Evolutionary conservation across 2,329 filamentous ascomycete genomes (phyloP), one percentile per base, ranked within the genome.

Genomic region (Leptosphaerulina australis): DNA sequence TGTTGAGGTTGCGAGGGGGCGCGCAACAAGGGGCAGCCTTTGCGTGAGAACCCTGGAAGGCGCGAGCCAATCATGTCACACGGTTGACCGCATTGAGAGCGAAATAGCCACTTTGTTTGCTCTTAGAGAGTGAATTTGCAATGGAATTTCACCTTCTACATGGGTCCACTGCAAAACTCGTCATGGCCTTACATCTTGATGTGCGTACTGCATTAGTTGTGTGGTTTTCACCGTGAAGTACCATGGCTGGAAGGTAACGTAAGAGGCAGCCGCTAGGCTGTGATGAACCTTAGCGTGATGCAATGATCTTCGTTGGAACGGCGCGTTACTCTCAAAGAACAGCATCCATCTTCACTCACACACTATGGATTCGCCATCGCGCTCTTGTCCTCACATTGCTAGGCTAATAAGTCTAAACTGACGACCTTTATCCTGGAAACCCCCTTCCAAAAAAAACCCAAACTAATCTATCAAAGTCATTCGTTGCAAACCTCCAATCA

Each of bases 1-100:
- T 55, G 48, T 55, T 54, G 51, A 45, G 46, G 50, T 53, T 55
- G 53, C 43, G 54, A 56, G 50, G 39, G 55, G 45, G 54, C 33
- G 45, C 46, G 24, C 35, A 31, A 50, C 56, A 56, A 56, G 51
- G 56, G 47, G 17, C 37, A 41, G 38, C 47, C 43, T 44, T 51
- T 43, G 28, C 44, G 21, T 28, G 18, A 9, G 20, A 44, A 41
- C 26, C 38, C 38, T 34, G 38, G 33, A 30, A 24, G 10, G 30
- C n/a, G 11, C 31, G 25, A 14, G 29, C 50, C 50, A 53, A 53
- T 53, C 50, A 53, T 6, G 20, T 20, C 11, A n/a, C 34, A 30
- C 17, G 29, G 34, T 15, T 36, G 17, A 37, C 49, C 40, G 47
- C 47, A 39, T 50, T 40, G 40, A 45, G 47, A 36, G 24, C 35